Percentiles rank a stretch among this genome's conserved stretches.
Evolutionary conservation across 1,284 basidiomycete species (phyloP).

Genomic region (Farysia itapuensis): DNA sequence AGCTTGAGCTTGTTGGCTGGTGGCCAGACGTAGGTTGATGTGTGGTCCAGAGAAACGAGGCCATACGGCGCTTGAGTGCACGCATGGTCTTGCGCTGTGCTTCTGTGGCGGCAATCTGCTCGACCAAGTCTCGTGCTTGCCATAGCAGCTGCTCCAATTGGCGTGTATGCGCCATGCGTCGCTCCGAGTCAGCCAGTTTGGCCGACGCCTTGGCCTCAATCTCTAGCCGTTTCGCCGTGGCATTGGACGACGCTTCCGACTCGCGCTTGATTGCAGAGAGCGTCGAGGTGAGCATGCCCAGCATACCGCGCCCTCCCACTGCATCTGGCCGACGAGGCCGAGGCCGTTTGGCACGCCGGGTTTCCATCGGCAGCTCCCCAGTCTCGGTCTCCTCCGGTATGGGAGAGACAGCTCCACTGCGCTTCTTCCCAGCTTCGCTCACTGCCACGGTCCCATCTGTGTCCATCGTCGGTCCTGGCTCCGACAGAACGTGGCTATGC

Average conservation of each 20-base stretch:
- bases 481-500: no score
- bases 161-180: background rate
- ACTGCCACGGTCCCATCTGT: no score
- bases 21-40: background rate
- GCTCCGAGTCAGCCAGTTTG: slow-evolving; percentile 3
- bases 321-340: no score
- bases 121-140: slow-evolving; percentile 13
- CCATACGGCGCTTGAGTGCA: slow-evolving; percentile 15
- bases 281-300: slow-evolving; percentile 17
- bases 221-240: slow-evolving; percentile 2
- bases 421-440: no score
- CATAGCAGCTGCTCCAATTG: slow-evolving; percentile 1
- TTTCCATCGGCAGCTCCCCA: background rate
- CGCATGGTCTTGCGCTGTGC: slow-evolving; percentile 12
- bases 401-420: background rate
- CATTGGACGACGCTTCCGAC: slow-evolving; percentile 3
- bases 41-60: slow-evolving; percentile 18
- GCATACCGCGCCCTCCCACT: slow-evolving; percentile 12
- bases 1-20: background rate
- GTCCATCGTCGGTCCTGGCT: no score
- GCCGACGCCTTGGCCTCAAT: slow-evolving; percentile 8
- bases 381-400: background rate
- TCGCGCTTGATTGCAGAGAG: slow-evolving; percentile 21
- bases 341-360: no score
- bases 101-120: slow-evolving; percentile 7